Base-by-base conservation (phyloP, 2,329 filamentous ascomycete genomes). In the Trichoderma sp. region DNA sequence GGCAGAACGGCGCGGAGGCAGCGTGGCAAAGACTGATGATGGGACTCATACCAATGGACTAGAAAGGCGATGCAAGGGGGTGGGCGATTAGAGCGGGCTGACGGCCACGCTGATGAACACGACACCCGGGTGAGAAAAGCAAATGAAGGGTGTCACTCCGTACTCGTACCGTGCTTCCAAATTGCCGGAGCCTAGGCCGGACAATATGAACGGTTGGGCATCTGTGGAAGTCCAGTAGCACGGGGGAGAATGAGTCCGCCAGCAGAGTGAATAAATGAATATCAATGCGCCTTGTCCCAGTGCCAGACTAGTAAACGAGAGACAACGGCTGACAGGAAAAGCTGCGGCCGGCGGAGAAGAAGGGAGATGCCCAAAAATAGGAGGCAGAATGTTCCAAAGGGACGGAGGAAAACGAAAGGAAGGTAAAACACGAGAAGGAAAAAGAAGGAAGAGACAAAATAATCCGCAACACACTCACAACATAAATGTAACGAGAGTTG, bases 401-500 rank as follows among this genome's bases (percentile, higher is more conserved):
- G 32, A 71, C 57, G 35, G 48, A 57, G 25, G 27, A 68, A 69
- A 68, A 72, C 61, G 60, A 70, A 71, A 72, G 69, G 72, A 69
- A 72, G 66, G 17, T 39, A 42, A 29, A 65, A 19, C n/a, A 54
- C 29, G 70, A 70, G 60, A 71, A 70, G 61, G 65, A 72, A 68
- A 58, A 48, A 63, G 70, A 72, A 68, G 68, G 32, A 42, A 25
- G 29, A 10, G 13, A 42, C 15, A 27, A 15, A 64, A 67, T 27
- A 74, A 67, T 73, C 56, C 35, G 35, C 45, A 45, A 39, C 73
- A 67, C 74, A 88, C 87, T 86, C 81, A 90, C 88, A 90, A 78
- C 79, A 88, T 84, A 77, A 91, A 91, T 69, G 89, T 90, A 76
- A 90, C 84, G 72, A 91, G 86, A 68, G 89, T 89, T 25, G 88